Base-by-base conservation (phyloP, 2,329 filamentous ascomycete species). In the Pezicula rhizophila region DNA sequence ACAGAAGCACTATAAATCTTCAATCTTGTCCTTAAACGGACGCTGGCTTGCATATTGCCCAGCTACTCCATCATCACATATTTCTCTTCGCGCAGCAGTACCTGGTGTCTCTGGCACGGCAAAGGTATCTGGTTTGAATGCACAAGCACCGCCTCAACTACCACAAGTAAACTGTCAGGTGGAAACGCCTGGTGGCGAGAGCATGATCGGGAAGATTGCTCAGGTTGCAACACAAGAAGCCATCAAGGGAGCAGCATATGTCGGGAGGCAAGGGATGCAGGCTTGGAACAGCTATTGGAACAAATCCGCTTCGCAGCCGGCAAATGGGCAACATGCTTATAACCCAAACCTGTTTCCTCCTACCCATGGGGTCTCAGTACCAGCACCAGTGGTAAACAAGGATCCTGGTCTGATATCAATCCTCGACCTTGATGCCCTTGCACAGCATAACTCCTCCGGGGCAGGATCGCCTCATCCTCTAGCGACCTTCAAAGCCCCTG, bases 221-320 rank as follows among this genome's bases (percentile, higher is more conserved):
- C 80, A 88, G 52, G 86, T 89, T 63, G 84, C 87, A 2, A 87
- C 87, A 0, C 87, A 92, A 60, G 86, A 89, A 60, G 71, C 89
- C 38, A 85, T 90, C 39, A 82, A 86, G 50, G 82, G 84, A 17
- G 85, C 83, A 23, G 84, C 79, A 56, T 90, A 85, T 82, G 79
- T 89, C 48, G 83, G 85, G 2, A 86, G 90, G 60, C 86, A 90
- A 62, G 82, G 87, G 18, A 75, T 82, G 60, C 84, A 89, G 62
- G 84, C 84, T 8, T 89, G 87, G 78, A 89, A 89, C 60, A 85
- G 78, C 60, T 92, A 93, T 68, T 90, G 87, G 80, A 89, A 86
- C 60, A 75, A 78, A 62, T 64, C 72, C 50, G 56, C 71, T 42
- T 62, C 71, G 23, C 66, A 68, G 50, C 39, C 74, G 73, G 54